Percentiles rank a stretch among this genome's conserved stretches.
Conservation (phyloP, 2,329 filamentous ascomycete genomes). For the Delphinella strobiligena region DNA sequence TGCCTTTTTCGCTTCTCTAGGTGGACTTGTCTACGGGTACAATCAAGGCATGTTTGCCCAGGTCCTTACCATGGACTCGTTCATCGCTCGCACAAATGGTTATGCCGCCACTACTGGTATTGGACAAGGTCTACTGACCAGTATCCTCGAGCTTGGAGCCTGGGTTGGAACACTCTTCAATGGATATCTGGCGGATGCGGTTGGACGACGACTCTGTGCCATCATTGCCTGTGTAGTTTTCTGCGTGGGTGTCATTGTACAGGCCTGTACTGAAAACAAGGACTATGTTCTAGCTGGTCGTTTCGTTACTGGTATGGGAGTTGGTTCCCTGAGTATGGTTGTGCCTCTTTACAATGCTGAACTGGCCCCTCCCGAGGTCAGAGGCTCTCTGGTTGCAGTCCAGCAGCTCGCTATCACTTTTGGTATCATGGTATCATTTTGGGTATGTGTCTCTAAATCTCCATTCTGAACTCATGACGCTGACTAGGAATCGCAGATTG, state of each 20-base stretch:
- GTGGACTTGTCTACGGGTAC: conserved; percentile 17
- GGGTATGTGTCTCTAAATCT: too few relatives aligned
- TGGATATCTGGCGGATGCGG: conserved; percentile 34
- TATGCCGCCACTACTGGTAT: conserved; percentile 11
- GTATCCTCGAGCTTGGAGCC: conserved; percentile 13
- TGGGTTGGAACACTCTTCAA: conserved; percentile 48
- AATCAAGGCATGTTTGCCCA: conserved; percentile 18
- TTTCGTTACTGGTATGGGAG: conserved; percentile 56
- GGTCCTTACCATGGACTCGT: conserved; percentile 15
- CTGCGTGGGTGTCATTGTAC: conserved; percentile 50
- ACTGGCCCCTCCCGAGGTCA: conserved; percentile 43
- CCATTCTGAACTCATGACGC: too few relatives aligned
- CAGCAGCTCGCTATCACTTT: conserved; percentile 48
- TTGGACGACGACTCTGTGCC: conserved; percentile 7
- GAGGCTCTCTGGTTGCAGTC: conserved; percentile 51
- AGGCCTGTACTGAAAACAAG: conserved; percentile 46
- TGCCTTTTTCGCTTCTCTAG: conserved; percentile 15
- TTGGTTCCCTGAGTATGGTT: conserved; percentile 55
- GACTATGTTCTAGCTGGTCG: conserved; percentile 53
- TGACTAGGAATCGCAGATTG: conserved; percentile 18
- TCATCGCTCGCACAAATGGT: conserved; percentile 11
- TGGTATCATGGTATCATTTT: conserved; percentile 41
- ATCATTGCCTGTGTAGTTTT: conserved; percentile 10
- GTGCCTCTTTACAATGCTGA: conserved; percentile 36
- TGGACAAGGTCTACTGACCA: conserved; percentile 13